Conservation (phyloP, 2,329 filamentous ascomycete genomes). For the Xylaria sp. region DNA sequence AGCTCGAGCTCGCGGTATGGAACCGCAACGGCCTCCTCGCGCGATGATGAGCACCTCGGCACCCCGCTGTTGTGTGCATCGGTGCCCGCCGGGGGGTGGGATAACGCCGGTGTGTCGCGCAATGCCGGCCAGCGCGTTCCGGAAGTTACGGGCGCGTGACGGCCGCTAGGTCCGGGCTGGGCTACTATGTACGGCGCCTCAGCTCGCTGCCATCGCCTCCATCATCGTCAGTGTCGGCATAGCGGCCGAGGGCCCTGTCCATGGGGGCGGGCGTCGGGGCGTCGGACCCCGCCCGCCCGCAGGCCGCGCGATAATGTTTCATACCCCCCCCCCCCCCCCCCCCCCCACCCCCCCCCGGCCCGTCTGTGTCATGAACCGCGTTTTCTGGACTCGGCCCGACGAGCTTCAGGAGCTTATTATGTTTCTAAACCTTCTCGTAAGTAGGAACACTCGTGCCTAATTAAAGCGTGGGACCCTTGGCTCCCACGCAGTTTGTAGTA, state of each 20-base stretch:
- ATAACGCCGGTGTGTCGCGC: constrained; percentile 35
- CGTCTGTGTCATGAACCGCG: constrained; percentile 20
- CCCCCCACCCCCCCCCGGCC: no score
- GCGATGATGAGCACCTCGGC: constrained; percentile 11
- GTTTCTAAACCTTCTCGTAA: constrained; percentile 23
- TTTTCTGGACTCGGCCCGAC: constrained; percentile 9
- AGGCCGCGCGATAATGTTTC: constrained; percentile 31
- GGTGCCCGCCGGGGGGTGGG: constrained; percentile 37
- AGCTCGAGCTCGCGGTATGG: constrained; percentile 34
- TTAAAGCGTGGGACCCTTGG: constrained; percentile 21
- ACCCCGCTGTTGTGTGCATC: constrained; percentile 27
- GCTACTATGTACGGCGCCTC: no score
- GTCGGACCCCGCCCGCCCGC: constrained; percentile 34
- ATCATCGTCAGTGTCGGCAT: constrained; percentile 35
- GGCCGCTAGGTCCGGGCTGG: no score
- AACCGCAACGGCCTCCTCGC: constrained; percentile 24
- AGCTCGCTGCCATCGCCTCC: constrained; percentile 24
- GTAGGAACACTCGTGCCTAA: constrained; percentile 22
- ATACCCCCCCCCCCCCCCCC: no score
- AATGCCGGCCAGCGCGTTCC: constrained; percentile 31
- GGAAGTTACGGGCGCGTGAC: constrained; percentile 23
- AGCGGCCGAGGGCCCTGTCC: constrained; percentile 29
- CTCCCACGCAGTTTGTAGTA: constrained; percentile 11
- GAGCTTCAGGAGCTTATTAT: constrained; percentile 20
- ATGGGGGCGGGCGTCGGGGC: constrained; percentile 35